Percentiles rank a stretch among this genome's conserved stretches.
phyloP scores from a whole-genome alignment of 345 rosid genomes.

The Gynandropsis gynandra region DNA sequence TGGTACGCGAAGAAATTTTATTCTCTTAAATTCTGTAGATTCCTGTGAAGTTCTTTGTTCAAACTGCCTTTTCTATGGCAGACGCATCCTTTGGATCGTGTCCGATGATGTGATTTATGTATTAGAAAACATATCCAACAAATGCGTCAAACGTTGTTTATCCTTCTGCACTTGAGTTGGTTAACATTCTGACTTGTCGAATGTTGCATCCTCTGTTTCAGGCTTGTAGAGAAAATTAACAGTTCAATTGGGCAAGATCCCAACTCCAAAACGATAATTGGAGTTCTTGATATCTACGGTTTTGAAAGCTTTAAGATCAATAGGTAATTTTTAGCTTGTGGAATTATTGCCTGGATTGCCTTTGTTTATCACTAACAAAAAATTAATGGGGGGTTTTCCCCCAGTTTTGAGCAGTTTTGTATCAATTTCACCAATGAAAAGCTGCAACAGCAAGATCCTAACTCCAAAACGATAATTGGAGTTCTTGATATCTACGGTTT shows the following conservation, averaged over 20 bases:
- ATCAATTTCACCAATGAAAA: no score
- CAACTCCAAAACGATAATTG: conserved; percentile 85
- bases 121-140: not conserved
- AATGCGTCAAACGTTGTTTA: not conserved
- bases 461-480: conserved; percentile 88
- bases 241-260: conserved; percentile 98
- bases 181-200: conserved; percentile 7
- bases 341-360: conserved; percentile 9
- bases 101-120: conserved; percentile 4
- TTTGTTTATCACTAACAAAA: conserved; percentile 22
- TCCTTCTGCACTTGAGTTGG: conserved; percentile 1
- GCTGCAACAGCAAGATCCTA: conserved; percentile 99
- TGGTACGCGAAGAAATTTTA: conserved; percentile 48
- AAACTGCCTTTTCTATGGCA: conserved; percentile 5
- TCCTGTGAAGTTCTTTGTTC: conserved; percentile 14
- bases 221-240: conserved; percentile 97
- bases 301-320: conserved; percentile 97
- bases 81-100: conserved; percentile 11
- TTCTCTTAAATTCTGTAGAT: not conserved
- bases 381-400: conserved; percentile 5
- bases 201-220: conserved; percentile 28
- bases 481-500: conserved; percentile 99
- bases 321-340: conserved; percentile 48
- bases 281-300: conserved; percentile 98
- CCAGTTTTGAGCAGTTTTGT: conserved; percentile 96